Conservation (phyloP, 768 basidiomycete genomes). For the Lentinula edodes region DNA sequence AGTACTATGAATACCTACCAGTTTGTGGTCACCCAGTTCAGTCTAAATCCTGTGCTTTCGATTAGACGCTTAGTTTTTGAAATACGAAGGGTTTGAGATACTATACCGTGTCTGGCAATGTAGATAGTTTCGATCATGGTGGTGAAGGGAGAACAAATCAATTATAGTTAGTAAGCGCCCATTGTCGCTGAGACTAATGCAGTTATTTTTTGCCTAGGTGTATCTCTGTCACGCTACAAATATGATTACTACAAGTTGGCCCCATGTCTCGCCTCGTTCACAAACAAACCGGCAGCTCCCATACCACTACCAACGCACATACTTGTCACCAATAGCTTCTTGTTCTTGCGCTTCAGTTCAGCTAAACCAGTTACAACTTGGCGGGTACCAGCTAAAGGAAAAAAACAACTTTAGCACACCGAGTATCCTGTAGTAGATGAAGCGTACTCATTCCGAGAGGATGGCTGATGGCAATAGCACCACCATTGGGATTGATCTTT, state of each 20-base stretch:
- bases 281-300: slow-evolving; percentile 80
- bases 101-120: slow-evolving; percentile 33
- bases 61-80: background rate
- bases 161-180: background rate
- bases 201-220: too few relatives aligned
- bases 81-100: background rate
- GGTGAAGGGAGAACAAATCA: background rate
- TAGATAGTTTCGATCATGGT: slow-evolving; percentile 36
- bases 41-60: slow-evolving; percentile 37
- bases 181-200: too few relatives aligned
- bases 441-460: slow-evolving; percentile 79
- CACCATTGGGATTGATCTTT: slow-evolving; percentile 85
- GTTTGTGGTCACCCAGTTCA: slow-evolving; percentile 40
- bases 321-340: slow-evolving; percentile 73
- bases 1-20: slow-evolving; percentile 29
- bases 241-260: slow-evolving; percentile 10
- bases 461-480: slow-evolving; percentile 80
- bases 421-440: background rate
- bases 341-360: slow-evolving; percentile 66
- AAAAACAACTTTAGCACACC: slow-evolving; percentile 10
- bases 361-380: slow-evolving; percentile 88
- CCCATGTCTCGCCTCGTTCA: slow-evolving; percentile 48
- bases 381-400: slow-evolving; percentile 63
- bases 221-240: background rate
- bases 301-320: slow-evolving; percentile 75